Evolutionary conservation across 352 stramenopile genomes (phyloP), one percentile per base, ranked within the genome.

Genomic region (Pythium scleroteichum): DNA sequence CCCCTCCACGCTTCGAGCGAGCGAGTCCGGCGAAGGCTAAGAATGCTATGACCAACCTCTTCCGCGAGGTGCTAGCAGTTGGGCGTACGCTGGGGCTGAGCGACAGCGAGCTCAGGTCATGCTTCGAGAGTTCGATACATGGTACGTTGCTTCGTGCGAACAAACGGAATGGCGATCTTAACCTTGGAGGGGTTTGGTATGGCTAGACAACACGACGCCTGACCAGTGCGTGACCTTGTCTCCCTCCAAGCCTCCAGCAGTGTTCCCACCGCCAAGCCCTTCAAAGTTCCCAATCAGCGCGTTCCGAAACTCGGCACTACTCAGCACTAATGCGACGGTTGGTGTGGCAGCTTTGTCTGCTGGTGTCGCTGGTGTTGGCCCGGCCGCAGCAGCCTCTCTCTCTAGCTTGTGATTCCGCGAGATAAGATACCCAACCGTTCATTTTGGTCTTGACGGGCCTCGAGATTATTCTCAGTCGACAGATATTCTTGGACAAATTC

Each of bases 201-300:
- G 5, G 10, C 10, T 35, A 35, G 29, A 35, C 29, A 35, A 35
- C 29, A 35, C 29, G 10, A 19, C 52, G 8, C 23, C 13, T 0
- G 53, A 52, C 17, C 4, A 17, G 14, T 44, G 5, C 3, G 38
- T 44, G 14, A 32, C 24, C 27, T 33, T 35, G 19, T 41, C 16
- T 19, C 49, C 54, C 8, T 55, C 44, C 17, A 50, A 49, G 29
- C 32, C 52, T 3, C 10, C 51, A n/a, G 38, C 63, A 7, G 24
- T 71, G 23, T 59, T 63, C 22, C 62, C 60, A 13, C 71, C 71
- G 5, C 57, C 60, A 29, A 78, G 71, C 29, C 71, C 67, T 13
- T 73, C 67, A 10, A 78, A 78, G 50, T 74, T 79, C 29, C 64
- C 68, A 1, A 26, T 54, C 1, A 79, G 65, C 35, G 68, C 71